Evolutionary conservation across 306 rosid genomes (phyloP), one percentile per base, ranked within the genome.

Genomic region (Cajanus cajan): DNA sequence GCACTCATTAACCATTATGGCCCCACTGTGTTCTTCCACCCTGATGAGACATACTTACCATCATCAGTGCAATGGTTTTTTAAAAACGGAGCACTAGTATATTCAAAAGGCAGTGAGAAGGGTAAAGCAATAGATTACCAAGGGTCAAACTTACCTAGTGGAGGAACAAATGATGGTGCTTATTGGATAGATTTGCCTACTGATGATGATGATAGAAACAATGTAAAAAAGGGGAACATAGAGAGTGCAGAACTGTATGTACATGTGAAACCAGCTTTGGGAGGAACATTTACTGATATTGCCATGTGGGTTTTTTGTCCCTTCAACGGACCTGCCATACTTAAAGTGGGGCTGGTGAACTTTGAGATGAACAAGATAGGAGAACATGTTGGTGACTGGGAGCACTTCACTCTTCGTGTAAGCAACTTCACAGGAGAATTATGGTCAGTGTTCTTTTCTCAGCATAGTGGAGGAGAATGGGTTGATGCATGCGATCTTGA

Each of bases 221-320:
- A 66, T 80, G 80, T 87, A 48, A 92, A 86, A 75, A 79, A 78
- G 0, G 97, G 96, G n/a, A 74, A 87, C 80, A 58, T 90, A 37
- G 89, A 87, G 82, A 90, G 90, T 16, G 88, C 97, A 28, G 82
- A 86, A 76, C 92, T 92, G 31, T 90, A 92, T 83, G 91, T 89
- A 85, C 97, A 92, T 72, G 90, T 82, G 14, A 92, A 92, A 73
- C 96, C 97, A 47, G 93, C 93, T 15, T 16, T 84, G 14, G 97
- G 96, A 73, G 97, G 97, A 76, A 85, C 92, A 54, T 90, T 89
- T 75, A 90, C 92, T 6, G 97, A 92, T 83, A 87, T 92, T 25
- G 92, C 74, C 18, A 89, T 92, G 93, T 92, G 96, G 97, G 87
- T 89, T 8, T 92, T 92, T 64, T 64, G 71, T 8, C 71, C 71